Evolutionary conservation across 768 basidiomycete species (phyloP), one percentile per base, ranked within the genome.

Genomic region (Phlebiopsis gigantea): DNA sequence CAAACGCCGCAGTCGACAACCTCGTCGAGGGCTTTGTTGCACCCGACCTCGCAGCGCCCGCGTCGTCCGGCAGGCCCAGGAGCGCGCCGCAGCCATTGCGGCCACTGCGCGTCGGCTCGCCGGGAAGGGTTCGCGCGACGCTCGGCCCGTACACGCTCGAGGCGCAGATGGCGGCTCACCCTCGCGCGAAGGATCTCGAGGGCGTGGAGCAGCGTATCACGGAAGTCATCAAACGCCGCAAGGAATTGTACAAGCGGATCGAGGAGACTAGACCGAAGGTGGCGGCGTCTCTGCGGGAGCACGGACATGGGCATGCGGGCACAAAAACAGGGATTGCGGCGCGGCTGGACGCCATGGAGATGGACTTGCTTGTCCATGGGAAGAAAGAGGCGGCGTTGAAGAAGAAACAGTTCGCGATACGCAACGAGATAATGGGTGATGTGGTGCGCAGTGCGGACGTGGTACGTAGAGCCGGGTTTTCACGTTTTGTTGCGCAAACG

Each of bases 1-100:
- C 95, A 41, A 95, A 97, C 62, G 90, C 84, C 19, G 93, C 95
- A 0, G 92, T 95, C 19, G 93, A 97, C 67, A 91, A 95, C 62
- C 82, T 97, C 8, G 83, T 94, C 34, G 85, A 88, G 65, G 89
- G 89, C 0, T 75, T 94, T 24, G 77, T 75, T 8, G 26, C 78
- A 1, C 81, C 83, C 3, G 45, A 46, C 6, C 47, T 48, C 68
- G 8, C 17, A 3, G 2, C 94, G 50, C 84, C 83, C 60, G 85
- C 93, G 1, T 71, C 95, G 1, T 87, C 93, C 2, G 77, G 92
- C 19, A 90, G 90, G 3, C 81, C 77, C 45, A 79, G 79, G 46
- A 80, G 90, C 50, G 79, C 78, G 22, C 68, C 77, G 1, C 78
- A 81, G 9, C 75, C 50, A 2, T 69, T 95, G 46, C 84, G 83